These are phyloP conservation scores for Tulasnella sp. DNA, from an alignment of 768 basidiomycete species.

Conservation along the genomic window DNA sequence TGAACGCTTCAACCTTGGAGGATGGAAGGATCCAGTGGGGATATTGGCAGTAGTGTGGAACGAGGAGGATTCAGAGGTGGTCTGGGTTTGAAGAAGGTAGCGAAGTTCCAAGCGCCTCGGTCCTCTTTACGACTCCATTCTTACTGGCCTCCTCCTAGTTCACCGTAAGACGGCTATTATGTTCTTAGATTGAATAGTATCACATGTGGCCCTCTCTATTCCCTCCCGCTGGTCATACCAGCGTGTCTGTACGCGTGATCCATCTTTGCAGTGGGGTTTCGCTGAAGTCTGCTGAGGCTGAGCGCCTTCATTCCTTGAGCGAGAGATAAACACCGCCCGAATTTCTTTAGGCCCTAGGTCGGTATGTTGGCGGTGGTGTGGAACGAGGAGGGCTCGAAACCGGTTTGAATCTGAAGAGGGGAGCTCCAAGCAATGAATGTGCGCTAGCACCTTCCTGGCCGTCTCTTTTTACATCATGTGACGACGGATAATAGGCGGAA, in stretches of 20 bases:
- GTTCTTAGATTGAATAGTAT: too few relatives aligned
- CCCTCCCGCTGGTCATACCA: too few relatives aligned
- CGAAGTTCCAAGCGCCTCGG: background rate
- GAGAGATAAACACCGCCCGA: background rate
- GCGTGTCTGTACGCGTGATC: too few relatives aligned
- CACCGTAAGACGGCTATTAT: too few relatives aligned
- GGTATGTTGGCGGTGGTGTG: background rate
- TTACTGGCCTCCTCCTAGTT: background rate
- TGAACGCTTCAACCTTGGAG: background rate
- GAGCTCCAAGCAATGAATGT: too few relatives aligned
- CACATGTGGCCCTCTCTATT: too few relatives aligned
- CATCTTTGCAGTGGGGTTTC: too few relatives aligned
- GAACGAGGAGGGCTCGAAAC: background rate
- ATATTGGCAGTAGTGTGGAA: background rate
- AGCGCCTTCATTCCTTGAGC: background rate
- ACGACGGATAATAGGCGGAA: too few relatives aligned
- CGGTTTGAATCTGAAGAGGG: background rate
- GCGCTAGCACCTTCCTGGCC: too few relatives aligned
- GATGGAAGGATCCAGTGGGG: background rate
- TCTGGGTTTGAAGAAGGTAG: background rate
- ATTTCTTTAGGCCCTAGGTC: background rate
- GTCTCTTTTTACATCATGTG: too few relatives aligned
- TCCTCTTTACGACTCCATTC: background rate
- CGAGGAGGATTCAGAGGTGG: background rate
- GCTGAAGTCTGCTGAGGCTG: too few relatives aligned